Conservation (phyloP, 164 flowering plant species). For the Magnolia changhungtana region DNA sequence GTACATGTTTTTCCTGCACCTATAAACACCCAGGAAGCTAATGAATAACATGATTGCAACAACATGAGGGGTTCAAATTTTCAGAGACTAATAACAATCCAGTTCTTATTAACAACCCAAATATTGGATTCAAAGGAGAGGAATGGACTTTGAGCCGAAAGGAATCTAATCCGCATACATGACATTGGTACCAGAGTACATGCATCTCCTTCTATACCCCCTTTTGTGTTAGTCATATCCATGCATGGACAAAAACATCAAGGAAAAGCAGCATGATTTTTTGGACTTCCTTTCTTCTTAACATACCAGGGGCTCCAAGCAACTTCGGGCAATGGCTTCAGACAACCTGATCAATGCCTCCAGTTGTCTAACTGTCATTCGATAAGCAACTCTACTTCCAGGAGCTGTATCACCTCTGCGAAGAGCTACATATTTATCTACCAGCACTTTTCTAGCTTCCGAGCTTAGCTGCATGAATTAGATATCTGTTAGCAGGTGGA, state of each 20-base stretch:
- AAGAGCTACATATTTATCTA: constrained; percentile 90
- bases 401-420: constrained; percentile 90
- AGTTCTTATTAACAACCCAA: not conserved
- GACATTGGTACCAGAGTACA: not conserved
- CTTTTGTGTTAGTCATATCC: not conserved
- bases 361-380: constrained; percentile 98
- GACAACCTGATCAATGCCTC: constrained; percentile 91
- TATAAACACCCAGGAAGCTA: constrained; percentile 16
- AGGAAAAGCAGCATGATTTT: not conserved
- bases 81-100: not conserved
- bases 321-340: constrained; percentile 83
- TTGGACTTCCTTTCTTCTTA: not conserved
- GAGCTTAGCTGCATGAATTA: constrained; percentile 46
- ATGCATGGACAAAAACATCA: not conserved
- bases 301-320: constrained; percentile 69
- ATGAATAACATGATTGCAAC: not conserved
- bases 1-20: constrained; percentile 79
- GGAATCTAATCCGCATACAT: not conserved
- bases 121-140: not conserved
- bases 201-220: not conserved
- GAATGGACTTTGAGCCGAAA: too few relatives aligned
- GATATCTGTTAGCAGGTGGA: constrained; percentile 1
- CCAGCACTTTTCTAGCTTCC: constrained; percentile 80
- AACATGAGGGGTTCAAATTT: not conserved
- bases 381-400: constrained; percentile 90